Conservation (phyloP, 1,284 basidiomycete genomes). For the Neotropicomus parvogracilis region DNA sequence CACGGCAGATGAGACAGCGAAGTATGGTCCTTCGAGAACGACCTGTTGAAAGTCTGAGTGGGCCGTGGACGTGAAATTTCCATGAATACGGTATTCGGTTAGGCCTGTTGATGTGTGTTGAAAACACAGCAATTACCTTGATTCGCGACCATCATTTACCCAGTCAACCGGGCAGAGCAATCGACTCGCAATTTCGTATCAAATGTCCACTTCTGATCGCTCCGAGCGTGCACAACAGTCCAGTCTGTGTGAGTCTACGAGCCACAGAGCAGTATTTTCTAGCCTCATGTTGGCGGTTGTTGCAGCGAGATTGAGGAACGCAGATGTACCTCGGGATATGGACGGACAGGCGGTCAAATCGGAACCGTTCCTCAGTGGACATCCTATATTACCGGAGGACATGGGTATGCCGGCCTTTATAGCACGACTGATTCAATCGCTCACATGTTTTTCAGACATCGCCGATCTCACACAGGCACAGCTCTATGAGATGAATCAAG, state of each 20-base stretch:
- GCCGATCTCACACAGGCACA: conserved; percentile 35
- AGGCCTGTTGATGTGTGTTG: no score
- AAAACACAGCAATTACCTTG: no score
- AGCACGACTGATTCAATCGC: not conserved
- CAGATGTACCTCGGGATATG: conserved; percentile 23
- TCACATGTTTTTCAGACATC: conserved; percentile 26
- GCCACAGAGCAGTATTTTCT: not conserved
- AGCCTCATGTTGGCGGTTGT: not conserved
- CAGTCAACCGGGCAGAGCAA: no score
- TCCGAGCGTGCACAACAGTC: conserved; percentile 15
- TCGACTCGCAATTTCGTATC: no score
- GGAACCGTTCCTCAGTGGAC: conserved; percentile 28
- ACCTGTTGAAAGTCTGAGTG: no score
- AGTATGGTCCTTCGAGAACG: no score
- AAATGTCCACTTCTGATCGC: conserved; percentile 17
- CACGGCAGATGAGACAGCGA: no score
- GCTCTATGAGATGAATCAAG: conserved; percentile 52
- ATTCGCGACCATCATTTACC: no score
- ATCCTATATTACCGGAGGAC: conserved; percentile 31
- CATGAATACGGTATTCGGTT: no score
- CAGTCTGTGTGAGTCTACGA: conserved; percentile 25
- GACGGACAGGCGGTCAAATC: conserved; percentile 2
- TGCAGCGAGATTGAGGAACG: conserved; percentile 29
- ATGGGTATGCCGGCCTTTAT: conserved; percentile 23
- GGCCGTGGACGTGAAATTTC: no score